Evolutionary conservation across 768 basidiomycete species (phyloP), one percentile per base, ranked within the genome.

Genomic region (Solioccasus polychromus): DNA sequence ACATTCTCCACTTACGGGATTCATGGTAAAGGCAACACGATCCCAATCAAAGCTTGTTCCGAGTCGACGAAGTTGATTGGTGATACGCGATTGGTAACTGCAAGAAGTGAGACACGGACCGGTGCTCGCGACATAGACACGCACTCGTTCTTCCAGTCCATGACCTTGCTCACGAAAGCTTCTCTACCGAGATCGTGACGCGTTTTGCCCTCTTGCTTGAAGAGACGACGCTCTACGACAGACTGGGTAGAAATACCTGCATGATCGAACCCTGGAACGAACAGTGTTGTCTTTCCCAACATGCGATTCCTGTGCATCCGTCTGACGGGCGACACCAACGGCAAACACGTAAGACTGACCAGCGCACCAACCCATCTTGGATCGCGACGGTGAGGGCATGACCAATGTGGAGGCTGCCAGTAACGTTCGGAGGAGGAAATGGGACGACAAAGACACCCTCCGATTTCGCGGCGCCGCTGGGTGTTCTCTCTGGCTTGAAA

Each of bases 211-310:
- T 84, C 75, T 1, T 78, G 66, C 69, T 95, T 99, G 72, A 80
- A 87, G 26, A 98, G 60, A 15, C 93, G 78, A 65, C 92, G 92
- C 66, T 98, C 96, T 1, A 98, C 95, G 14, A 99, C 95, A 35
- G 90, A 90, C 68, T 99, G 96, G 0, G 96, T 98, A 0, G 94
- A 94, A 50, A 99, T 98, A 46, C 95, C 94, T 0, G 96, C 96
- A 58, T 99, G 96, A 67, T 99, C 96, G 60, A 94, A 99, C 14
- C 96, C 96, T 0, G 96, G 96, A 2, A 84, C 79, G 60, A 87
- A 98, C 1, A 98, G 73, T 0, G 88, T 86, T 9, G 90, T 91
- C 68, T 84, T 89, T 2, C 95, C 95, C 31, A 87, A 71, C 96
- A 98, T 99, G 26, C 95, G 91, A 64, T 93, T 92, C 92, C 90